Conservation (phyloP, 2,329 filamentous ascomycete species). For the Exophiala sideris region DNA sequence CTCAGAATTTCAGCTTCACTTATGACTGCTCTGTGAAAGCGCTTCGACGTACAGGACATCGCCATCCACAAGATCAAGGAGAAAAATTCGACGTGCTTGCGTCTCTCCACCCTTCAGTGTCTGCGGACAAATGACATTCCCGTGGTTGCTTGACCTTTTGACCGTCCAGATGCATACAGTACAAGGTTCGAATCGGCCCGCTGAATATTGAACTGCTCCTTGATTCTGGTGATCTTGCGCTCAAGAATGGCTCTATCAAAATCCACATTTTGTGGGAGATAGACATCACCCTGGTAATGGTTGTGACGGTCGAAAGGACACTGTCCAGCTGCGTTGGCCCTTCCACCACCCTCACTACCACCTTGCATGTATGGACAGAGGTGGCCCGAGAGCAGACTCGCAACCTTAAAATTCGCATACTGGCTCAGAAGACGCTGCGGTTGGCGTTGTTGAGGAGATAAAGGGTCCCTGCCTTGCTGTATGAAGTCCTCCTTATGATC, state of each 20-base stretch:
- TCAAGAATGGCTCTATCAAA: constrained; percentile 29
- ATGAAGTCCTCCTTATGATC: constrained; percentile 28
- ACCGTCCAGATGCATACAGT: too few species aligned
- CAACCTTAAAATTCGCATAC: constrained; percentile 36
- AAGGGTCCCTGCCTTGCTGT: constrained; percentile 22
- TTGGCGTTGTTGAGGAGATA: constrained; percentile 27
- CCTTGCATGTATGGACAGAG: constrained; percentile 35
- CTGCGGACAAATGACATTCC: too few species aligned
- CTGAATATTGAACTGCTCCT: constrained; percentile 20
- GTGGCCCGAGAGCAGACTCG: constrained; percentile 37
- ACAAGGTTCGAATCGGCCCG: background rate
- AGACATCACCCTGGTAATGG: constrained; percentile 29
- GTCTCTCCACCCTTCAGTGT: too few species aligned
- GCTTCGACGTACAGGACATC: too few species aligned
- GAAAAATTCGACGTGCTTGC: too few species aligned
- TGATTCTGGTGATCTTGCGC: constrained; percentile 28
- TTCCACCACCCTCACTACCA: background rate
- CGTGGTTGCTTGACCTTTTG: too few species aligned
- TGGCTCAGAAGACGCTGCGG: constrained; percentile 18
- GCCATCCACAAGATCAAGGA: too few species aligned
- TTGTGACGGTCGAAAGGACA: constrained; percentile 37
- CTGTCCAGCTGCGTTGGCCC: constrained; percentile 7
- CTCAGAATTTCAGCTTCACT: too few species aligned
- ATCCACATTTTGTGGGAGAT: constrained; percentile 26
- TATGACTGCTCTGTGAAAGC: too few species aligned